Evolutionary conservation across 169 alveolate genomes (phyloP).

Genomic region (Plasmodium vivax): DNA sequence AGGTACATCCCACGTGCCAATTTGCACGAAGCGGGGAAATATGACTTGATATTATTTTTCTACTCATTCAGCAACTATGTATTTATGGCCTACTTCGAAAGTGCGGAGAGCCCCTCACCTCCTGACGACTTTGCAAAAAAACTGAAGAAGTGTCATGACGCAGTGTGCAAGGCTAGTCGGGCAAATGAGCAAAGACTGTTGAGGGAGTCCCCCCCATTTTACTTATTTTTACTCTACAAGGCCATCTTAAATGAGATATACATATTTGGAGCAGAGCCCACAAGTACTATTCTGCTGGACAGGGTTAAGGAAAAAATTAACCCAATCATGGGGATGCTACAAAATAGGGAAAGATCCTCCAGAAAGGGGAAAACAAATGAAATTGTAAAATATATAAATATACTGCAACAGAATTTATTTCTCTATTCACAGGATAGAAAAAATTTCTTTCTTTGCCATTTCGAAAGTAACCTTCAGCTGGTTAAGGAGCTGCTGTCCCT

Average conservation of each 20-base stretch:
- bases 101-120: not conserved
- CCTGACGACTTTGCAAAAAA: not conserved
- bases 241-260: conserved; percentile 34
- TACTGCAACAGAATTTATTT: conserved; percentile 48
- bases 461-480: conserved; percentile 21
- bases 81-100: not conserved
- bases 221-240: conserved; percentile 42
- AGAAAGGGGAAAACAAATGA: conserved; percentile 63
- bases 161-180: not conserved
- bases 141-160: conserved; percentile 2
- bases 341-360: not conserved
- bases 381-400: conserved; percentile 56
- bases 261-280: conserved; percentile 5
- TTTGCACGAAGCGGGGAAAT: conserved; percentile 5
- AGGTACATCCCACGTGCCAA: not conserved
- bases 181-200: not conserved
- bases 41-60: conserved; percentile 40
- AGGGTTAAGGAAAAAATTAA: conserved; percentile 30
- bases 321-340: not conserved
- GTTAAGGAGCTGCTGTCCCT: conserved; percentile 16
- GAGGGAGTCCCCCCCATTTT: conserved; percentile 19
- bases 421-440: conserved; percentile 38
- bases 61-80: conserved; percentile 40
- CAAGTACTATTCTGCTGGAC: not conserved
- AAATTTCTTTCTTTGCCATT: conserved; percentile 7